Conservation (phyloP, 2,329 filamentous ascomycete species). For the Fusarium hostae region DNA sequence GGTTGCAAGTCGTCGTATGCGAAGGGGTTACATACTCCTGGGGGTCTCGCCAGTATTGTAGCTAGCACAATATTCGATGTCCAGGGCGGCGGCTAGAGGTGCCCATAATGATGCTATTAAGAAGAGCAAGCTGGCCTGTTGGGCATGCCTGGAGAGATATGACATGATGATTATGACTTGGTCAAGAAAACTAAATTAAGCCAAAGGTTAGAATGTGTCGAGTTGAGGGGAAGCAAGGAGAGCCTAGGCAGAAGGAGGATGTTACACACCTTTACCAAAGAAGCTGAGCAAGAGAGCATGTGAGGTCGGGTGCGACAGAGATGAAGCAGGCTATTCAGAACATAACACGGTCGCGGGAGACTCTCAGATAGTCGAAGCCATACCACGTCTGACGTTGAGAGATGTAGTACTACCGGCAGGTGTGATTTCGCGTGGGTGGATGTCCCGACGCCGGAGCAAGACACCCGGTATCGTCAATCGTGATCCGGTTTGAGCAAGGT, state of each 20-base stretch:
- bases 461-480: constrained; percentile 30
- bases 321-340: constrained; percentile 39
- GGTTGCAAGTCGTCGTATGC: background rate
- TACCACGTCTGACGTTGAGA: constrained; percentile 36
- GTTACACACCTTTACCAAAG: constrained; percentile 41
- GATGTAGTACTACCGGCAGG: constrained; percentile 24
- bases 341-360: constrained; percentile 36
- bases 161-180: constrained; percentile 37
- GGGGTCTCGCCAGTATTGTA: constrained; percentile 51
- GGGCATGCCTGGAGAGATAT: constrained; percentile 33
- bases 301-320: constrained; percentile 35
- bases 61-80: constrained; percentile 50
- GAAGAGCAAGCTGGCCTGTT: constrained; percentile 35
- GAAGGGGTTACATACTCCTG: constrained; percentile 45
- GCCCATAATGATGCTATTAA: constrained; percentile 43
- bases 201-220: constrained; percentile 17
- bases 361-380: constrained; percentile 40
- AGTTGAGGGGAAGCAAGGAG: background rate
- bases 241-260: background rate
- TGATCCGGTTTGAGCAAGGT: constrained; percentile 35
- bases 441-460: constrained; percentile 27
- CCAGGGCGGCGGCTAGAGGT: constrained; percentile 40
- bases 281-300: constrained; percentile 19
- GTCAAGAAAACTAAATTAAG: constrained; percentile 16
- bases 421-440: constrained; percentile 12